Evolutionary conservation across 768 basidiomycete genomes (phyloP).

Genomic region (Termitomyces sp.): DNA sequence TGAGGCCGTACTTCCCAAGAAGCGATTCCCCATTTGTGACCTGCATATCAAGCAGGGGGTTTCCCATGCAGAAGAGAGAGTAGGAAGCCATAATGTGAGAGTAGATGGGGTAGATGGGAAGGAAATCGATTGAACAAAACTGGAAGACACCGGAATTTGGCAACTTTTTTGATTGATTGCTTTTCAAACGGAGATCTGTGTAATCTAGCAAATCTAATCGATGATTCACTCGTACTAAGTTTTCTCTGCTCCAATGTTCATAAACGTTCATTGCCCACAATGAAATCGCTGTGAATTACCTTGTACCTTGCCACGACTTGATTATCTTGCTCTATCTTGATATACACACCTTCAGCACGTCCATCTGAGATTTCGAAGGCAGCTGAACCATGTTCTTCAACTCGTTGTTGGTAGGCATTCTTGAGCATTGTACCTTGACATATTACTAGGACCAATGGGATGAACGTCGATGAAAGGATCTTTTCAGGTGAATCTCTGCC

Average conservation of each 20-base stretch:
- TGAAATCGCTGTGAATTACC: slow-evolving; percentile 54
- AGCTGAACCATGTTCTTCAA: slow-evolving; percentile 41
- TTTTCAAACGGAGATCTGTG: neutral
- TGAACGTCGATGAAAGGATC: slow-evolving; percentile 29
- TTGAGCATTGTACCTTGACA: slow-evolving; percentile 35
- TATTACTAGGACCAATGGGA: slow-evolving; percentile 40
- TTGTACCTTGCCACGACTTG: no score
- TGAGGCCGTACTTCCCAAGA: slow-evolving; percentile 84
- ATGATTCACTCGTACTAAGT: slow-evolving; percentile 27
- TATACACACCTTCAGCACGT: no score
- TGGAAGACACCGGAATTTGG: neutral
- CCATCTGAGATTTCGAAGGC: no score
- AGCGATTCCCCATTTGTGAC: slow-evolving; percentile 81
- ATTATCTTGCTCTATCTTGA: no score
- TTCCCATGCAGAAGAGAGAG: slow-evolving; percentile 84
- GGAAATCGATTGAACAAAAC: slow-evolving; percentile 1
- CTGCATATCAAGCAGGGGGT: slow-evolving; percentile 96
- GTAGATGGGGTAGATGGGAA: neutral
- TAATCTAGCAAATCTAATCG: slow-evolving; percentile 23
- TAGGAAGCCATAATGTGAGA: slow-evolving; percentile 35
- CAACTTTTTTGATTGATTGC: slow-evolving; percentile 7
- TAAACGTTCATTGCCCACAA: no score
- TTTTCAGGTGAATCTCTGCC: slow-evolving; percentile 28
- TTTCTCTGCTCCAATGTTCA: slow-evolving; percentile 53
- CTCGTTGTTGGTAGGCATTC: slow-evolving; percentile 32